Percentiles rank a stretch among this genome's conserved stretches.
Evolutionary conservation across 176 grass and related monocot species (phyloP).

Genomic region (Phyllostachys edulis): DNA sequence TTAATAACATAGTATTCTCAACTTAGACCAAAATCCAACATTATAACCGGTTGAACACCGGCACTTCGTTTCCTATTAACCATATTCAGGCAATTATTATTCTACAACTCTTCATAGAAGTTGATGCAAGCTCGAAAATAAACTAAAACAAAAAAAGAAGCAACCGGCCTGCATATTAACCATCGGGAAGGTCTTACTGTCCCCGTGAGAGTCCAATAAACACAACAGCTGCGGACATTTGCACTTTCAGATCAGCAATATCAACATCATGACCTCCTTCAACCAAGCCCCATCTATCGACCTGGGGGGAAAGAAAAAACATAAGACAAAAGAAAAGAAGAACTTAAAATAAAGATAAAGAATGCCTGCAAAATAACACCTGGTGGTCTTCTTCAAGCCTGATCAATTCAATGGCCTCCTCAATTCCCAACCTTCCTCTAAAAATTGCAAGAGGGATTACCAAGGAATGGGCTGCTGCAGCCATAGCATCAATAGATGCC

Average conservation of each 20-base stretch:
- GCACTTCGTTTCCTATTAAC: slow-evolving; percentile 14
- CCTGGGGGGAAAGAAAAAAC: slow-evolving; percentile 34
- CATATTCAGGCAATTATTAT: slow-evolving; percentile 21
- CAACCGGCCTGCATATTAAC: background rate
- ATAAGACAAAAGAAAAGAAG: slow-evolving; percentile 17
- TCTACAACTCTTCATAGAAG: slow-evolving; percentile 21
- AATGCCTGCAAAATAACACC: slow-evolving; percentile 39
- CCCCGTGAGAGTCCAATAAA: slow-evolving; percentile 67
- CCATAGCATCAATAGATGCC: slow-evolving; percentile 93
- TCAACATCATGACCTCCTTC: slow-evolving; percentile 98
- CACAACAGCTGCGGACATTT: slow-evolving; percentile 79
- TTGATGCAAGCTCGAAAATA: slow-evolving; percentile 4
- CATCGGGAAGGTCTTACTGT: slow-evolving; percentile 19
- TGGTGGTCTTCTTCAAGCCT: slow-evolving; percentile 94
- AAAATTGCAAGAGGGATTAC: slow-evolving; percentile 86
- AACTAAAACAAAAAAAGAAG: background rate
- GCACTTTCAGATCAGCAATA: slow-evolving; percentile 87
- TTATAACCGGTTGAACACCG: background rate
- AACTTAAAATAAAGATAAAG: background rate
- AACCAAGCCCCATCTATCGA: slow-evolving; percentile 93
- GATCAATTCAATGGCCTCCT: slow-evolving; percentile 86
- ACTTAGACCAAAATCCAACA: slow-evolving; percentile 3
- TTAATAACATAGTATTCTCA: background rate
- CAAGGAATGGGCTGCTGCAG: slow-evolving; percentile 80
- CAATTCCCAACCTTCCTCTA: slow-evolving; percentile 62